Evolutionary conservation across 306 rosid species (phyloP).

Genomic region (Urtica urens): DNA sequence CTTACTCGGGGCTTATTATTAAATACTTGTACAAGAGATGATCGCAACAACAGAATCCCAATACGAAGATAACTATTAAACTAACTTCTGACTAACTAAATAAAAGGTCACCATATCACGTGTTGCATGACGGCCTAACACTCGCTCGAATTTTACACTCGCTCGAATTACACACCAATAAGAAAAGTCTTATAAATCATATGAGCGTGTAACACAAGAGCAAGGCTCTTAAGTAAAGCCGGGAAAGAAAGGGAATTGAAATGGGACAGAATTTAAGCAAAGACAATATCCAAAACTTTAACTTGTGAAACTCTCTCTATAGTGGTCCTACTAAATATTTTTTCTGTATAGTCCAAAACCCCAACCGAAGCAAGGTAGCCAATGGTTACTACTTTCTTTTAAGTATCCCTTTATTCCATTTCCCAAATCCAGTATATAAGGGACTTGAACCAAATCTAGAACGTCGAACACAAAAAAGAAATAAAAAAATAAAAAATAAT

Average conservation of each 20-base stretch:
- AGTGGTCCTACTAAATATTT: no score
- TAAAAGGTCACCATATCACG: no score
- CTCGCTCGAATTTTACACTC: no score
- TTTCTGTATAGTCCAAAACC: slow-evolving; percentile 6
- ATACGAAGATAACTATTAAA: no score
- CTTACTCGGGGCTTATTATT: no score
- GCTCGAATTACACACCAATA: neutral
- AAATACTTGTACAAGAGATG: no score
- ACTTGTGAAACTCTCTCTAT: neutral
- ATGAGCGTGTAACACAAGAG: neutral
- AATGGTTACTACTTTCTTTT: neutral
- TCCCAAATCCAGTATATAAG: slow-evolving; percentile 5
- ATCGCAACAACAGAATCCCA: no score
- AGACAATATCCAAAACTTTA: neutral
- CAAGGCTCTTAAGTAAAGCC: neutral
- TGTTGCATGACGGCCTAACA: no score
- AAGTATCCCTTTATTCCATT: neutral
- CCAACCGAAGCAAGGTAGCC: slow-evolving; percentile 6
- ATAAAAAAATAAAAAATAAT: neutral
- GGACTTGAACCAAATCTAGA: neutral
- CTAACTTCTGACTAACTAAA: no score
- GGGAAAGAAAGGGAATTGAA: neutral
- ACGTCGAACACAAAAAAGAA: neutral
- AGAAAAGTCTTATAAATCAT: neutral
- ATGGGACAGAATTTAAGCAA: slow-evolving; percentile 8